Percentiles rank a stretch among this genome's conserved stretches.
phyloP scores from a whole-genome alignment of 768 basidiomycete genomes.

The Lentinula raphanica region DNA sequence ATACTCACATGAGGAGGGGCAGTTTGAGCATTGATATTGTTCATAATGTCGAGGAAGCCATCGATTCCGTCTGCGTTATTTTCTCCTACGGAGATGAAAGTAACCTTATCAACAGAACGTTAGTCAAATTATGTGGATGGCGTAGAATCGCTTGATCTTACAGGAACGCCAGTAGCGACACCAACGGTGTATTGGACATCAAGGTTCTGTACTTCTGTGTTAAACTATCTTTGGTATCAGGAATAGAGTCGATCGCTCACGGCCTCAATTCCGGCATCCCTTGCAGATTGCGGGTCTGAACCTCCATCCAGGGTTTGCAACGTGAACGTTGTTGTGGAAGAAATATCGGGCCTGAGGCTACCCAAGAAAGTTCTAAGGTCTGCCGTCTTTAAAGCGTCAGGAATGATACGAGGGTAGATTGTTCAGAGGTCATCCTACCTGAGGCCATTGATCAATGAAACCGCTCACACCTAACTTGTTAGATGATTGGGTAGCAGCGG shows the following conservation, averaged over 20 bases:
- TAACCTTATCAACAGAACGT: neutral
- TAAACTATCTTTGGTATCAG: neutral
- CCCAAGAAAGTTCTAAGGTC: constrained; percentile 23
- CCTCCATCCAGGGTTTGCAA: constrained; percentile 33
- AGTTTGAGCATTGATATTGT: constrained; percentile 20
- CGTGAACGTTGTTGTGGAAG: constrained; percentile 26
- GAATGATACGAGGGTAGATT: neutral
- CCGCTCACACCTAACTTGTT: constrained; percentile 27
- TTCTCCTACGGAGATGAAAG: constrained; percentile 29
- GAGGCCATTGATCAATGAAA: constrained; percentile 28
- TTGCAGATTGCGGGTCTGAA: constrained; percentile 13
- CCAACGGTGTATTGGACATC: constrained; percentile 34
- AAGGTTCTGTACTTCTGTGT: constrained; percentile 12
- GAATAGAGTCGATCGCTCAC: constrained; percentile 13
- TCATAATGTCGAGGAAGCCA: constrained; percentile 30
- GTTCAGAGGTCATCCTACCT: constrained; percentile 8
- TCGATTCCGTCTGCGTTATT: constrained; percentile 23
- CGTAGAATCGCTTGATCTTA: neutral
- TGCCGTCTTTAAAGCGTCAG: constrained; percentile 7
- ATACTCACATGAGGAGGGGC: constrained; percentile 29
- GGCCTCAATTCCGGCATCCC: constrained; percentile 29
- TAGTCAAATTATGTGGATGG: neutral
- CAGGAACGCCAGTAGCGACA: constrained; percentile 28
- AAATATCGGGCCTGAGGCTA: constrained; percentile 25
- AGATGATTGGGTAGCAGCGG: constrained; percentile 21